phyloP scores from a whole-genome alignment of 495 filamentous ascomycete species.

The Hypoxylon perforatum region DNA sequence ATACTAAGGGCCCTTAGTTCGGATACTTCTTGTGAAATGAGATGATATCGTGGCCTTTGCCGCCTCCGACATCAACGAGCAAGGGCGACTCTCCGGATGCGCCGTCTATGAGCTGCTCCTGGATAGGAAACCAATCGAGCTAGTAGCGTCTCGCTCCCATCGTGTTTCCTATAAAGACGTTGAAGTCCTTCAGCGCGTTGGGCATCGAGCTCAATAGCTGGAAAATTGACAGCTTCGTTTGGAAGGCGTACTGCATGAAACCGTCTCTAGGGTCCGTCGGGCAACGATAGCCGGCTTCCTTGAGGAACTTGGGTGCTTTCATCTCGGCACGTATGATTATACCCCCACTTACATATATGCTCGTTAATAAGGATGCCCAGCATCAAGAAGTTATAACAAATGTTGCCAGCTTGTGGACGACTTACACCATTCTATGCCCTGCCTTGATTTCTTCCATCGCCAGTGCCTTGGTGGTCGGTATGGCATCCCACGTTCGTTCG shows the following conservation, averaged over 20 bases:
- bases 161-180: slow-evolving; percentile 49
- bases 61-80: slow-evolving; percentile 63
- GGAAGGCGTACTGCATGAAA: slow-evolving; percentile 52
- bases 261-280: slow-evolving; percentile 48
- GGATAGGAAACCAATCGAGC: slow-evolving; percentile 51
- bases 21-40: slow-evolving; percentile 49
- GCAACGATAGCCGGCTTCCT: slow-evolving; percentile 36
- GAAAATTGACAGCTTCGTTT: slow-evolving; percentile 47
- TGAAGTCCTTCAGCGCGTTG: slow-evolving; percentile 36
- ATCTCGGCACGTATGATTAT: slow-evolving; percentile 18
- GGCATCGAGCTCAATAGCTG: slow-evolving; percentile 34
- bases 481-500: slow-evolving; percentile 28
- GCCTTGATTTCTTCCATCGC: slow-evolving; percentile 28
- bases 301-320: slow-evolving; percentile 40
- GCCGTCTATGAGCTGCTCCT: slow-evolving; percentile 42
- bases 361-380: no score
- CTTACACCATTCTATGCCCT: slow-evolving; percentile 38
- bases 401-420: not conserved
- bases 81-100: slow-evolving; percentile 26
- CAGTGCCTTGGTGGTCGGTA: slow-evolving; percentile 29
- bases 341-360: no score
- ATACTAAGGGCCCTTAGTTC: slow-evolving; percentile 47
- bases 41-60: slow-evolving; percentile 59
- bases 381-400: no score
- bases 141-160: slow-evolving; percentile 45